A percentile compares a stretch with the other conserved stretches of the same genome.
These are phyloP conservation scores for Cichorium intybus DNA, from an alignment of 140 eudicot genomes.

Conservation along the genomic window DNA sequence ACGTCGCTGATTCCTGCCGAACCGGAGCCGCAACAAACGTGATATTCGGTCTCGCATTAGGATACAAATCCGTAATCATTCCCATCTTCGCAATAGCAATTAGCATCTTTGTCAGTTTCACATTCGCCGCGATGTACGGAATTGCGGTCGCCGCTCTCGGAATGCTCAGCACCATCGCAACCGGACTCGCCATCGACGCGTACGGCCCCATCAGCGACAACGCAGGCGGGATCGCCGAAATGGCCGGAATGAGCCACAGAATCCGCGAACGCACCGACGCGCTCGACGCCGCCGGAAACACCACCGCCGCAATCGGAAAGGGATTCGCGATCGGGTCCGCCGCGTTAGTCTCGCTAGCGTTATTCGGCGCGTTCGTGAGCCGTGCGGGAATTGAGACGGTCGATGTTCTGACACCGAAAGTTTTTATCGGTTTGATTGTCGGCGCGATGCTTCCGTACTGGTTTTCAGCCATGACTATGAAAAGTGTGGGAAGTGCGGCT, in stretches of 20 bases:
- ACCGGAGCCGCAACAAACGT: slow-evolving; percentile 93
- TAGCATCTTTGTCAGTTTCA: slow-evolving; percentile 71
- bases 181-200: slow-evolving; percentile 89
- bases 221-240: slow-evolving; percentile 93
- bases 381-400: slow-evolving; percentile 64
- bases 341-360: slow-evolving; percentile 68
- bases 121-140: slow-evolving; percentile 88
- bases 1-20: slow-evolving; percentile 89
- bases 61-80: slow-evolving; percentile 83
- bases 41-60: slow-evolving; percentile 84
- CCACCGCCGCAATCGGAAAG: slow-evolving; percentile 94
- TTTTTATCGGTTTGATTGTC: slow-evolving; percentile 70
- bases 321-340: slow-evolving; percentile 97
- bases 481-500: slow-evolving; percentile 90
- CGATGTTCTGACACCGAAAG: slow-evolving; percentile 78
- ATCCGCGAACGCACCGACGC: slow-evolving; percentile 89
- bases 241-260: slow-evolving; percentile 92
- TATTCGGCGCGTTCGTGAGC: slow-evolving; percentile 83
- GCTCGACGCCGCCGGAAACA: slow-evolving; percentile 89
- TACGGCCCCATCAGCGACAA: slow-evolving; percentile 89
- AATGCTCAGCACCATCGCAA: slow-evolving; percentile 85
- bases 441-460: slow-evolving; percentile 99
- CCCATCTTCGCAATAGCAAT: slow-evolving; percentile 81
- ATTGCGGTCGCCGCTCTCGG: slow-evolving; percentile 89
- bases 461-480: slow-evolving; percentile 97